Evolutionary conservation across 2,329 filamentous ascomycete genomes (phyloP), one percentile per base, ranked within the genome.

Genomic region (Neonectria hederae): DNA sequence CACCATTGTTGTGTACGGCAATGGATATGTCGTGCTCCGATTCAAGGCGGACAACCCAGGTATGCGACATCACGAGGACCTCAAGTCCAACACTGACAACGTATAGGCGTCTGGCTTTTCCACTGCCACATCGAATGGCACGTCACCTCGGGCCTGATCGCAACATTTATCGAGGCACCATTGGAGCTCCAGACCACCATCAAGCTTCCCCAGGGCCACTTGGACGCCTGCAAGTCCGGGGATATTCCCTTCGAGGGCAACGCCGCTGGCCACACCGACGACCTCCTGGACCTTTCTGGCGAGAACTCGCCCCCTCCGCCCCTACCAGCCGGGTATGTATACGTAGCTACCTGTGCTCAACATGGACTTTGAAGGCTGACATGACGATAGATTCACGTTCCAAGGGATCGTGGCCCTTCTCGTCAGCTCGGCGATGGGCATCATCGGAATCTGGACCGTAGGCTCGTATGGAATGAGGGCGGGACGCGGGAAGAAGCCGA

Each of bases 111-210:
- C 22, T 92, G 89, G 89, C 77, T 91, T 4, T 92, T 94, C 80
- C 92, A 94, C 78, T 94, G 92, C 78, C 92, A 95, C 75, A 90
- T 94, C 57, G 90, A 92, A 74, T 95, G 90, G 90, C 91, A 93
- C 74, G 82, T 92, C 62, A 80, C 84, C 1, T 88, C 87, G 3
- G 91, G 91, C n/a, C 82, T 93, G 2, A 81, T 88, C 4, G 85
- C 88, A 24, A 89, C 87, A 1, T 85, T 92, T 67, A 77, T 91
- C 65, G 89, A 91, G 76, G 85, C 87, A 0, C 89, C 89, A 0
- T 74, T 84, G 4, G 83, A 87, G 19, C 74, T 96, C 0, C 91
- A 94, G 72, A 77, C 85, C 63, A 80, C 77, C 0, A 70, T 90
- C 38, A 80, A 78, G 0, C 86, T 97, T 21, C 92, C 92, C 0